These are phyloP conservation scores for Acorus calamus DNA, from an alignment of 106 monocot genomes.

Conservation along the genomic window DNA sequence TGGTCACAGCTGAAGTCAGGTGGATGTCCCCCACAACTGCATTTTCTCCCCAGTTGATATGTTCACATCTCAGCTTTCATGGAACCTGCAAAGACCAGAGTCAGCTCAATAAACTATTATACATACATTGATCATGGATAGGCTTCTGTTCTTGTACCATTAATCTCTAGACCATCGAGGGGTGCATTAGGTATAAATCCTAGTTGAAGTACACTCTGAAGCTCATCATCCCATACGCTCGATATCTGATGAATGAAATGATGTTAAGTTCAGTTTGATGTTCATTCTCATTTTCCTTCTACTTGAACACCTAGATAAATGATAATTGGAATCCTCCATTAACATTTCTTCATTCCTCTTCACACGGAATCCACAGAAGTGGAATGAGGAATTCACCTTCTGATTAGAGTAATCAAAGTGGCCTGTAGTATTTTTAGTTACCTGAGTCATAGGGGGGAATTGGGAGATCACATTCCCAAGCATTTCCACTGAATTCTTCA, in stretches of 20 bases:
- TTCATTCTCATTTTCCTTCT: background rate
- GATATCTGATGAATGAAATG: slow-evolving; percentile 14
- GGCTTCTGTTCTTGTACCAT: slow-evolving; percentile 11
- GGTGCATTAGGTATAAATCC: slow-evolving; percentile 15
- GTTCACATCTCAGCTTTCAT: slow-evolving; percentile 18
- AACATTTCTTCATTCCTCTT: too few relatives aligned
- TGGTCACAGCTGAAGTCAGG: background rate
- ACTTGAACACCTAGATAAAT: background rate
- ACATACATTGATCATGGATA: background rate
- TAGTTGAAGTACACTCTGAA: slow-evolving; percentile 23
- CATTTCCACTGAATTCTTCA: slow-evolving; percentile 11
- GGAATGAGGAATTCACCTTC: background rate
- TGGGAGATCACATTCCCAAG: slow-evolving; percentile 12
- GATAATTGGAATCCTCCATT: background rate
- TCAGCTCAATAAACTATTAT: background rate
- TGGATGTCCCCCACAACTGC: background rate
- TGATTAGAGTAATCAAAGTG: background rate
- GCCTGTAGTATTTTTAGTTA: slow-evolving; percentile 1
- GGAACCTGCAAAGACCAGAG: slow-evolving; percentile 15
- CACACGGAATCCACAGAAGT: background rate
- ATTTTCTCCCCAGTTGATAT: background rate
- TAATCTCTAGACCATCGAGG: slow-evolving; percentile 3
- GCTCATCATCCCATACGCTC: slow-evolving; percentile 31
- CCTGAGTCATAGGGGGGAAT: slow-evolving; percentile 27
- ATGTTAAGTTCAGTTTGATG: too few relatives aligned